phyloP scores from a whole-genome alignment of 2,329 filamentous ascomycete species.

The Mollisiaceae sp. region DNA sequence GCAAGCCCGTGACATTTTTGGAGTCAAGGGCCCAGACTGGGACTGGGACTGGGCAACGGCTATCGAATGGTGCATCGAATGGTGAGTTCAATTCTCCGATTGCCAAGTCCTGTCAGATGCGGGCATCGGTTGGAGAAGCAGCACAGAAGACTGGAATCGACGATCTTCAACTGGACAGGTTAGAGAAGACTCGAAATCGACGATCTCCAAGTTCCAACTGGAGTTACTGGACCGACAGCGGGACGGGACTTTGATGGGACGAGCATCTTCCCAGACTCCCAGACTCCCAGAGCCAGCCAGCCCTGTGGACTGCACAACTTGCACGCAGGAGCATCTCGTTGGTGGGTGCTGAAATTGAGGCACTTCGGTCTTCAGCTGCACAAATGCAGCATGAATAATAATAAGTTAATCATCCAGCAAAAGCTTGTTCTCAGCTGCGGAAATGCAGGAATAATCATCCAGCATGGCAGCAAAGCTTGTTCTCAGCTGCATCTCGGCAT shows the following conservation, averaged over 20 bases:
- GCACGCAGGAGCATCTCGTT: background rate
- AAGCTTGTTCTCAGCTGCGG: slow-evolving; percentile 4
- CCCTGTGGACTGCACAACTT: background rate
- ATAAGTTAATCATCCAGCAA: too few relatives aligned
- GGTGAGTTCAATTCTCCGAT: slow-evolving; percentile 12
- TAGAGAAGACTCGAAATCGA: too few relatives aligned
- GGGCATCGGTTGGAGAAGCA: slow-evolving; percentile 1
- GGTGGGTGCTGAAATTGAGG: slow-evolving; percentile 1
- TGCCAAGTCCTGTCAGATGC: background rate
- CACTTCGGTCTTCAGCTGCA: background rate
- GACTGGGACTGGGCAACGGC: background rate
- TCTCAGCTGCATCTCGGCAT: slow-evolving; percentile 5
- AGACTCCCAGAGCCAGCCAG: background rate
- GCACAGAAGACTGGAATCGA: background rate
- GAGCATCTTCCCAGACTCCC: background rate
- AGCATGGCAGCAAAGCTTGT: background rate
- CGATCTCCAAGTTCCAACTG: too few relatives aligned
- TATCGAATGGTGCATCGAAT: background rate
- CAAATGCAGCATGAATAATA: background rate
- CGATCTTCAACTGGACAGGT: too few relatives aligned
- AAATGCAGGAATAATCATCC: background rate
- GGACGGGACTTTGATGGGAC: background rate
- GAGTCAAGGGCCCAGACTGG: background rate
- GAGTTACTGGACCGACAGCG: slow-evolving; percentile 2
- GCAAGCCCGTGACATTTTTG: slow-evolving; percentile 11